Conservation (phyloP, 75 land plant species). For the Chamaecyparis obtusa region DNA sequence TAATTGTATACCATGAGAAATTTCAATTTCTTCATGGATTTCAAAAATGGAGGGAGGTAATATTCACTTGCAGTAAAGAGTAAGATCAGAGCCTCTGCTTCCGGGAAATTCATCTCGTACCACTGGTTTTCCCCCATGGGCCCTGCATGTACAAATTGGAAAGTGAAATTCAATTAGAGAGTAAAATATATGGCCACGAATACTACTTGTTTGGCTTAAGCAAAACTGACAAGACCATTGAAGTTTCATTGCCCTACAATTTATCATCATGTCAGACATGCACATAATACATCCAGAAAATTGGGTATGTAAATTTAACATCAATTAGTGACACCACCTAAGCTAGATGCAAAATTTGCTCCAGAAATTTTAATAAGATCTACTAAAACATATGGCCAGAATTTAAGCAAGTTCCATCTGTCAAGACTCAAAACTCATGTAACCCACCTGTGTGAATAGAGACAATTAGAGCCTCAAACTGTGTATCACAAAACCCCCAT, state of each 20-base stretch:
- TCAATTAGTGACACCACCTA: too few species aligned
- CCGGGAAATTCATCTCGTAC: constrained; percentile 44
- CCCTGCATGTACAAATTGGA: constrained; percentile 21
- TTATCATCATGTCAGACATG: too few species aligned
- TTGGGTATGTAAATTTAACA: too few species aligned
- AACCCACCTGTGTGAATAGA: constrained; percentile 61
- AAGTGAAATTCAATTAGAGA: not conserved
- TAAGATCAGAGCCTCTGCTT: constrained; percentile 57
- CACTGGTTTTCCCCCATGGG: constrained; percentile 52
- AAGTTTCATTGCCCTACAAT: too few species aligned
- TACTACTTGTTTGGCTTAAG: not conserved
- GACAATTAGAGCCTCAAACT: constrained; percentile 53
- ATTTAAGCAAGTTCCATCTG: not conserved
- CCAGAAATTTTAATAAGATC: not conserved
- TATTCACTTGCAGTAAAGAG: constrained; percentile 46
- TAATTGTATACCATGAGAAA: constrained; percentile 42
- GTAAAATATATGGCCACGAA: not conserved
- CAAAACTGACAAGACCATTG: too few species aligned
- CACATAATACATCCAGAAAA: too few species aligned
- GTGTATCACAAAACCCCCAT: constrained; percentile 35
- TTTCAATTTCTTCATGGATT: constrained; percentile 46
- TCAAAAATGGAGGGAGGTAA: constrained; percentile 53
- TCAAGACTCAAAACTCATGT: too few species aligned
- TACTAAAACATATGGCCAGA: not conserved
- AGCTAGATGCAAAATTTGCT: not conserved